Base-by-base conservation (phyloP, 345 rosid species). In the Aquilaria sinensis region DNA sequence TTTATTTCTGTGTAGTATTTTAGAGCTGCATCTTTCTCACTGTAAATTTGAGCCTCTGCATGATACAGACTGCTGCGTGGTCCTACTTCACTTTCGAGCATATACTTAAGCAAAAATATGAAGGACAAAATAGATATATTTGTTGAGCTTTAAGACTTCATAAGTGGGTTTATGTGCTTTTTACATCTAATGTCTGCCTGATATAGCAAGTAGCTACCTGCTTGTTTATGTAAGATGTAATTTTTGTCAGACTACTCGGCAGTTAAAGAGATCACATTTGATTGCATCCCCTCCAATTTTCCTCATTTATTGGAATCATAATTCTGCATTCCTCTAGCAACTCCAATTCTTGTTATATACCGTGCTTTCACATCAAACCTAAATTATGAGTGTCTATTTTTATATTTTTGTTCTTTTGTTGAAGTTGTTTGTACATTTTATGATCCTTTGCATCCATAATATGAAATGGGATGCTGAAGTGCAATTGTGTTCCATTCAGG, bases 401-500 rank as follows among this genome's bases (percentile, higher is more conserved):
- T n/a, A 41, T 41, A 7, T 47, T 14, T n/a, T 60, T 13, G 9
- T 66, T 58, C 58, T 57, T 10, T 7, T 23, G 16, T 13, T 34
- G 46, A 58, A 67, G 53, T 47, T 33, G 14, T 4, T 37, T 37
- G 7, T 37, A 37, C 5, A 37, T 23, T 23, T 23, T 23, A 58
- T 48, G 15, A 4, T 64, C 57, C 10, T 53, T 58, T 0, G 43
- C 5, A 37, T 37, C 8, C 8, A 5, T 34, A 12, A 12, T 9
- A 11, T 59, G 34, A 47, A 37, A 51, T 57, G 41, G 32, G 52
- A 54, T 16, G 31, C 10, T 53, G 55, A 60, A 31, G 34, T 50
- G 53, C 41, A 11, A 30, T 61, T n/a, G 52, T 63, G 53, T 31
- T 57, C 58, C 43, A 69, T 62, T 67, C 84, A 92, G 98, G 82